Percentiles rank a stretch among this genome's conserved stretches.
These are phyloP conservation scores for Suzukiozyma palmioleophila DNA, from an alignment of 1,139 yeast species.

Conservation along the genomic window DNA sequence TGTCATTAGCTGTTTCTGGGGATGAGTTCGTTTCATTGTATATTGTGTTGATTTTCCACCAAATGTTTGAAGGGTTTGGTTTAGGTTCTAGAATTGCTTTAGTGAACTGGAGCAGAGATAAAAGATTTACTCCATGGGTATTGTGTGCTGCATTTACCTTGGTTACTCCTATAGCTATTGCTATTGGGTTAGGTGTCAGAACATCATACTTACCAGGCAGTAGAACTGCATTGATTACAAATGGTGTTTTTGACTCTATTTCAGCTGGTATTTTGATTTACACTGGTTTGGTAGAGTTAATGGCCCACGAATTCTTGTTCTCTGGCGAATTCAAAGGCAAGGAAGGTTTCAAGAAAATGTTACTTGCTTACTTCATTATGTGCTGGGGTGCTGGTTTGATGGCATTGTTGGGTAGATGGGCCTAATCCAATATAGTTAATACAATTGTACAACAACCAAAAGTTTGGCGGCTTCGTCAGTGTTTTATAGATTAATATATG, in stretches of 20 bases:
- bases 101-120: slow-evolving; percentile 57
- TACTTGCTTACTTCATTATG: slow-evolving; percentile 40
- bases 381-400: slow-evolving; percentile 73
- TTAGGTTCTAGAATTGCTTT: slow-evolving; percentile 81
- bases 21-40: slow-evolving; percentile 72
- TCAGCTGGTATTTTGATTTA: slow-evolving; percentile 84
- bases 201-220: slow-evolving; percentile 57
- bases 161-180: slow-evolving; percentile 82
- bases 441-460: no score
- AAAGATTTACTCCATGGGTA: slow-evolving; percentile 52
- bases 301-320: slow-evolving; percentile 85
- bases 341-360: slow-evolving; percentile 37
- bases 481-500: background rate
- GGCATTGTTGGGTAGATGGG: slow-evolving; percentile 90
- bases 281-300: slow-evolving; percentile 80
- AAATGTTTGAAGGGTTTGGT: slow-evolving; percentile 89
- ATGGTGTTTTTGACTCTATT: slow-evolving; percentile 77
- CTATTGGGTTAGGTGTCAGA: slow-evolving; percentile 83
- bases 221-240: slow-evolving; percentile 60
- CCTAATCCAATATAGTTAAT: slow-evolving; percentile 38
- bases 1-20: slow-evolving; percentile 67
- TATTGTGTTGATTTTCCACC: slow-evolving; percentile 83
- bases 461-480: no score
- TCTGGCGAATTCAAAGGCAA: slow-evolving; percentile 57
- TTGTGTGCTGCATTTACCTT: slow-evolving; percentile 58